phyloP scores from a whole-genome alignment of 2,329 filamentous ascomycete species.

The Paecilomyces dactylethromorphus region DNA sequence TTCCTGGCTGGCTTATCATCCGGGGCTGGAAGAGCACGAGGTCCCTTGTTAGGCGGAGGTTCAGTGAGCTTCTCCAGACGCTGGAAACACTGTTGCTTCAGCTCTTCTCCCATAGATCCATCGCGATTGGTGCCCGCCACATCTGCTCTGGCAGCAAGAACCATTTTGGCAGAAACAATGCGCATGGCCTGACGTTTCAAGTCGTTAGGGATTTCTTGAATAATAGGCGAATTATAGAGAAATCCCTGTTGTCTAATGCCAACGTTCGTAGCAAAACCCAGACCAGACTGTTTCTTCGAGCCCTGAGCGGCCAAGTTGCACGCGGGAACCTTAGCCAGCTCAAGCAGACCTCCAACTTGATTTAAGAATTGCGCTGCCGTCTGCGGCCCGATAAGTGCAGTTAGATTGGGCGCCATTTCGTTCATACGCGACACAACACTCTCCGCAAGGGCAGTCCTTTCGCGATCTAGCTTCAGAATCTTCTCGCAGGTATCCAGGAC shows the following conservation, averaged over 20 bases:
- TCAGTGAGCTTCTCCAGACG: slow-evolving; percentile 90
- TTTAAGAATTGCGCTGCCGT: slow-evolving; percentile 97
- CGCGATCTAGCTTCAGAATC: slow-evolving; percentile 77
- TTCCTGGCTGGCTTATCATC: slow-evolving; percentile 94
- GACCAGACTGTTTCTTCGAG: slow-evolving; percentile 74
- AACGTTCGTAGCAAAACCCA: slow-evolving; percentile 86
- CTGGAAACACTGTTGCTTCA: slow-evolving; percentile 76
- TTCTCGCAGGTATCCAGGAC: slow-evolving; percentile 78
- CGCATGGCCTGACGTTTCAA: slow-evolving; percentile 90
- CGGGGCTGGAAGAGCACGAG: slow-evolving; percentile 78
- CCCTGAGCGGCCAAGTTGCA: slow-evolving; percentile 90
- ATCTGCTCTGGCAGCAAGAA: slow-evolving; percentile 88
- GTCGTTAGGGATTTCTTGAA: slow-evolving; percentile 76
- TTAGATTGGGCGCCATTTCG: slow-evolving; percentile 89
- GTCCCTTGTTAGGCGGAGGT: slow-evolving; percentile 81
- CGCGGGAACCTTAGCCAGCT: slow-evolving; percentile 83
- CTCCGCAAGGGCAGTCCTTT: slow-evolving; percentile 79
- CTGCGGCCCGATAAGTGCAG: slow-evolving; percentile 80
- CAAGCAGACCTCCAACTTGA: slow-evolving; percentile 79
- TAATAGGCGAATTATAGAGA: slow-evolving; percentile 84
- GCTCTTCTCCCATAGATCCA: slow-evolving; percentile 73
- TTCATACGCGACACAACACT: slow-evolving; percentile 98
- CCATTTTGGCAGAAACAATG: slow-evolving; percentile 86
- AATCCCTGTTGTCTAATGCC: slow-evolving; percentile 88
- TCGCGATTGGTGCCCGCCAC: slow-evolving; percentile 74